Evolutionary conservation across 192 early-diverging fungal species (phyloP).

Genomic region (Linnemannia zychae): DNA sequence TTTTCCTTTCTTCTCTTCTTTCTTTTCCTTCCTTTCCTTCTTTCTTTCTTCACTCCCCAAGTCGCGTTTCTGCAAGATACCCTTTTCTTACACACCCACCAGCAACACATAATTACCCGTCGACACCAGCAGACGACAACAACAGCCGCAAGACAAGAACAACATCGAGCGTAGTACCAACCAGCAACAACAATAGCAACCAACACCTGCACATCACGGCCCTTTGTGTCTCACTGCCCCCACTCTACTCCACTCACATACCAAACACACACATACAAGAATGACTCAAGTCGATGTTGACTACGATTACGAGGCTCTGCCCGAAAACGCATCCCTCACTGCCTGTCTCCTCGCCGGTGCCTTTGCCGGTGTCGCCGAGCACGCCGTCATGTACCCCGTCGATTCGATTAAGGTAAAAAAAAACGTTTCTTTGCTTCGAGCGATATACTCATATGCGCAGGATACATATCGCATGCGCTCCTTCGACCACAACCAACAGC

Average conservation of each 20-base stretch:
- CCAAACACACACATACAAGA: constrained; percentile 5
- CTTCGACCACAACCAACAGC: no score
- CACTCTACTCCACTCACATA: constrained; percentile 13
- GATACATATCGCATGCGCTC: no score
- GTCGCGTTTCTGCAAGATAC: constrained; percentile 1
- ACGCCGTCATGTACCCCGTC: constrained; percentile 94
- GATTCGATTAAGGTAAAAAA: constrained; percentile 91
- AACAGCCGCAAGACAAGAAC: not conserved
- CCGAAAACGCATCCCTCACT: constrained; percentile 78
- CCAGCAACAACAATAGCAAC: not conserved
- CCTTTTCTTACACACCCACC: not conserved
- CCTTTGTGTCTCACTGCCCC: not conserved
- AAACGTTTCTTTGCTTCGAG: not conserved
- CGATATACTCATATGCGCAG: not conserved
- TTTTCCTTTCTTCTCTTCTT: not conserved
- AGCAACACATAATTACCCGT: not conserved
- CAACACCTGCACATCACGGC: not conserved
- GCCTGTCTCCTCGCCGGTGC: constrained; percentile 93
- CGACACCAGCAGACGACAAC: not conserved
- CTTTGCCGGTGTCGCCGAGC: constrained; percentile 95
- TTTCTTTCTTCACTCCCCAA: not conserved
- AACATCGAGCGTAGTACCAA: not conserved
- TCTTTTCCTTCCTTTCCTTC: not conserved
- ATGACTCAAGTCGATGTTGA: constrained; percentile 62
- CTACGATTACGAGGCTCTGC: constrained; percentile 93